Base-by-base conservation (phyloP, 1,284 basidiomycete genomes). In the Malassezia sympodialis region DNA sequence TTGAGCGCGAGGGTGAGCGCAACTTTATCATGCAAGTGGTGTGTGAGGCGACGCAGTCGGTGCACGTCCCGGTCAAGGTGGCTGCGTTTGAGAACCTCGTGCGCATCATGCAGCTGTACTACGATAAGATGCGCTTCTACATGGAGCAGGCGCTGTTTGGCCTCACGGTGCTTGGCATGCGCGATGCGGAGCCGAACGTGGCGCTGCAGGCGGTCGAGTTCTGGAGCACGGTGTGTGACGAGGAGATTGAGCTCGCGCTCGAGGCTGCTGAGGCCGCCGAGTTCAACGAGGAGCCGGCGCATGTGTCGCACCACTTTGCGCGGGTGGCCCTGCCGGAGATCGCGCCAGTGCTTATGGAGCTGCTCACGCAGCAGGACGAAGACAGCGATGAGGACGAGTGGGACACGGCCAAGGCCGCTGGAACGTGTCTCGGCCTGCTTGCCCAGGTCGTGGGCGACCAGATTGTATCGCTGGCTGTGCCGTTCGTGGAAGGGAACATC, bases 11-110 rank as follows among this genome's bases (percentile, higher is more conserved):
- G 37, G 93, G 94, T 58, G 93, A 98, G 77, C 84, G 93, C 51
- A 98, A 96, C 78, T 98, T 96, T 79, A 98, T 99, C 77, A 98
- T 98, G 94, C 94, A 99, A 79, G 90, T 98, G 48, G 88, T 98
- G 24, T 99, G 93, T 75, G 94, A 98, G 75, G 94, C 93, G 0
- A 98, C 94, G 0, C 94, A 98, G 77, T 82, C 86, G 15, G 76
- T 82, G 41, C 90, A 96, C 49, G 90, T 96, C 79, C 48, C 63
- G 35, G 66, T 73, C 61, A 70, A 72, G 62, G 67, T 71, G 12
- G 65, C 68, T 11, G 67, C 69, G 14, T 99, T 94, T 73, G 90
- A 96, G 76, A 91, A 88, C 76, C 79, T 99, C 15, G 94, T 98
- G 43, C 83, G 85, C 68, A 93, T 96, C 74, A 98, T 99, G 94